Evolutionary conservation across 148 eudicot genomes (phyloP), one percentile per base, ranked within the genome.

Genomic region (Amaranthus cruentus): DNA sequence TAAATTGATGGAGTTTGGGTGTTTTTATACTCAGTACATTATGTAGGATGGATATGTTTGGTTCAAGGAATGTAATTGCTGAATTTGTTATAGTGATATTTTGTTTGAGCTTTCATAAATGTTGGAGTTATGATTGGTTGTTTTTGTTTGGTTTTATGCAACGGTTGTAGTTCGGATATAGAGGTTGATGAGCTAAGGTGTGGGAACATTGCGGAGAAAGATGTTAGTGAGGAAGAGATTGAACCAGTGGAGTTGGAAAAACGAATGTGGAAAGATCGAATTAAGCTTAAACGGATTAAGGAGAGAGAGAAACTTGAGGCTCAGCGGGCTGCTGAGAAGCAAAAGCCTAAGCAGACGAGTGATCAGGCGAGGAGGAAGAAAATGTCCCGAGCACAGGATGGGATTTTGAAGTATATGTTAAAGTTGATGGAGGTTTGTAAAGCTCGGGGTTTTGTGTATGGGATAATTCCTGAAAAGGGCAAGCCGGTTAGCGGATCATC

Each of bases 361-460:
- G 96, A 94, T 69, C 98, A 94, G 73, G 98, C 97, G 49, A 79
- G 88, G 80, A 82, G 98, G 81, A 94, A 94, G 84, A 94, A 94
- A 81, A 94, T 94, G 98, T 84, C 97, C 0, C 79, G 98, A 72
- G 98, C 98, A 5, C 98, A 94, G 70, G 98, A 94, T 76, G 98
- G 98, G 56, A 90, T 94, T 77, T 78, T 94, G 77, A 94, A 94
- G 84, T 94, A 94, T 76, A 94, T 94, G 98, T 73, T 91, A 81
- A 94, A 94, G 88, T 85, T 94, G 77, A 91, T 91, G 97, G 98
- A 94, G 69, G 98, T 91, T 15, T 94, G 98, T 87, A 91, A 94
- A 69, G 98, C 90, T 12, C 88, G 90, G 48, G 98, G 98, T 6
- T 94, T 94, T 61, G 98, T 94, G 28, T 94, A 94, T 74, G 98